Percentiles rank a stretch among this genome's conserved stretches.
These are phyloP conservation scores for Fraxinus baroniana DNA, from an alignment of 305 asterid genomes.

Conservation along the genomic window DNA sequence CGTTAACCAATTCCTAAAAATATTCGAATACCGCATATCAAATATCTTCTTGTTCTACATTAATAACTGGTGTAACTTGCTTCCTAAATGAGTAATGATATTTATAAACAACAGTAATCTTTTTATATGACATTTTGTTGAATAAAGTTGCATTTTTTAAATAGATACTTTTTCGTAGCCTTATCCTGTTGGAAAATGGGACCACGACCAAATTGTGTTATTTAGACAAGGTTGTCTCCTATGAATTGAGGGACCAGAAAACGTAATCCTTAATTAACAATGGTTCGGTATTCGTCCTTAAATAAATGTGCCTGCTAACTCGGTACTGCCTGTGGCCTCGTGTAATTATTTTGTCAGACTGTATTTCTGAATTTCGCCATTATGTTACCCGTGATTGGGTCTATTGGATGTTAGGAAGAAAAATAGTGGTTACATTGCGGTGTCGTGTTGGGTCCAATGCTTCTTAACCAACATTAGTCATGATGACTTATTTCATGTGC, in stretches of 20 bases:
- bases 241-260: background rate
- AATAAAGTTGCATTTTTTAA: no score
- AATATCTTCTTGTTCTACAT: no score
- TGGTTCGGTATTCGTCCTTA: background rate
- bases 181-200: background rate
- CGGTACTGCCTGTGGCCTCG: background rate
- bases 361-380: background rate
- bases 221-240: background rate
- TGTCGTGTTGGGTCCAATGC: background rate
- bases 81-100: background rate
- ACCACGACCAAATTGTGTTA: background rate
- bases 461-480: background rate
- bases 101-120: no score
- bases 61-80: background rate
- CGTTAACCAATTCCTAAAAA: background rate
- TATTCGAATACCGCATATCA: background rate
- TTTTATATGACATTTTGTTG: no score
- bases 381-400: background rate
- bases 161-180: background rate
- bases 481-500: conserved; percentile 1
- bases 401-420: background rate
- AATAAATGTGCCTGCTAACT: background rate
- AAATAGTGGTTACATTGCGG: background rate
- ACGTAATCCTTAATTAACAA: background rate
- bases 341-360: background rate